phyloP scores from a whole-genome alignment of 75 land plant genomes.

The Picea glauca region DNA sequence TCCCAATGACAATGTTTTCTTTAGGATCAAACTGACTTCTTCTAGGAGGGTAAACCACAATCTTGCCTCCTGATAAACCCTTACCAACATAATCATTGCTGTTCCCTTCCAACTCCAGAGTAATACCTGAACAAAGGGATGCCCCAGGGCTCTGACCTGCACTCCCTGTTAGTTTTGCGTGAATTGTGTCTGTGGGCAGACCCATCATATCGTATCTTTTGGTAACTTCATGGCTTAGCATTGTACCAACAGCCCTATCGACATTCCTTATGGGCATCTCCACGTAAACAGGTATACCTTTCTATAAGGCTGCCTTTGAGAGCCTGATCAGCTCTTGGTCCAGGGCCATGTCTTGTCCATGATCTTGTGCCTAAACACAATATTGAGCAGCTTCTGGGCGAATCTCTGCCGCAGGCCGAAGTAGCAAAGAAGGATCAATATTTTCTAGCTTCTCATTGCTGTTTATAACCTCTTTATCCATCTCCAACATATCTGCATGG shows the following conservation, averaged over 20 bases:
- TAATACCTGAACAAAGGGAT: conserved; percentile 85
- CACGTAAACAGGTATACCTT: conserved; percentile 67
- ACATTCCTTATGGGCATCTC: conserved; percentile 76
- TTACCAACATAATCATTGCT: no score
- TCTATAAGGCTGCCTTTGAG: conserved; percentile 70
- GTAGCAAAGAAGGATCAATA: conserved; percentile 79
- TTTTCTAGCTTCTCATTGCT: conserved; percentile 34
- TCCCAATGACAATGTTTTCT: no score
- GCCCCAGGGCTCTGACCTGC: conserved; percentile 97
- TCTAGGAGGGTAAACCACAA: no score
- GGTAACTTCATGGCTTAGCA: conserved; percentile 52
- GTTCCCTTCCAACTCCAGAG: no score
- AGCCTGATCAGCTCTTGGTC: conserved; percentile 69
- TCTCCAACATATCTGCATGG: conserved; percentile 82
- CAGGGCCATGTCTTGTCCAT: conserved; percentile 84
- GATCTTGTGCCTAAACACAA: conserved; percentile 92
- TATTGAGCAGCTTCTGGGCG: conserved; percentile 94
- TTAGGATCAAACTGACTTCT: no score
- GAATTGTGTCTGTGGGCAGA: conserved; percentile 80
- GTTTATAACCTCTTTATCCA: conserved; percentile 55
- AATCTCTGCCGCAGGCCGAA: conserved; percentile 85
- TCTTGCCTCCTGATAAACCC: no score
- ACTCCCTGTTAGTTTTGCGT: conserved; percentile 78
- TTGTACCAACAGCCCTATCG: conserved; percentile 91
- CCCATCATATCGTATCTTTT: conserved; percentile 75